phyloP scores from a whole-genome alignment of 2,329 filamentous ascomycete genomes.

The Amylocarpus encephaloides region DNA sequence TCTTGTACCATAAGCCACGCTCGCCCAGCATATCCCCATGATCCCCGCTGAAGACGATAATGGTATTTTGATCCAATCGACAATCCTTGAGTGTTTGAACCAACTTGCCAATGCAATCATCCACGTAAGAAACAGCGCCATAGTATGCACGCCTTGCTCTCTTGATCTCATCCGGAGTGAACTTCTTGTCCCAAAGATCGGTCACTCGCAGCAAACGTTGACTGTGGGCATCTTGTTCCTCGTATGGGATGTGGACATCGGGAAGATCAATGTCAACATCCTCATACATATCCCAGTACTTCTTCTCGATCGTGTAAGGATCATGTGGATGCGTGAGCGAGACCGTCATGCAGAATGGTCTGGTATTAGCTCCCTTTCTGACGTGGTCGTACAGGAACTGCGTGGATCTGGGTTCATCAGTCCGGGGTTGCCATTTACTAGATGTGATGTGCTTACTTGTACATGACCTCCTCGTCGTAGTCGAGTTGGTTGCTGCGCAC shows the following conservation, averaged over 20 bases:
- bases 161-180: constrained; percentile 81
- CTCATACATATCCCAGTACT: constrained; percentile 92
- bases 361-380: constrained; percentile 63
- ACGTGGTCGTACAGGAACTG: constrained; percentile 91
- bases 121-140: constrained; percentile 86
- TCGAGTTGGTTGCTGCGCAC: constrained; percentile 92
- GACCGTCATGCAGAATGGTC: constrained; percentile 82
- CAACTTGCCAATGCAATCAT: constrained; percentile 83
- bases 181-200: constrained; percentile 77
- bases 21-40: constrained; percentile 96
- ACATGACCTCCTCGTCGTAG: constrained; percentile 95
- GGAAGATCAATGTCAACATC: constrained; percentile 81
- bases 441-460: constrained; percentile 41
- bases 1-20: constrained; percentile 92
- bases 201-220: constrained; percentile 80
- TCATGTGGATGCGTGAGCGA: constrained; percentile 94
- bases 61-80: constrained; percentile 75
- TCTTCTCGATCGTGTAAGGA: constrained; percentile 86
- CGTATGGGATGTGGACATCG: constrained; percentile 68
- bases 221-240: constrained; percentile 80
- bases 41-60: constrained; percentile 87
- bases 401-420: constrained; percentile 44
- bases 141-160: constrained; percentile 85
- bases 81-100: constrained; percentile 73
- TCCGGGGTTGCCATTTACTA: not conserved